Base-by-base conservation (phyloP, 1,284 basidiomycete species). In the Sanghuangporus baumii region DNA sequence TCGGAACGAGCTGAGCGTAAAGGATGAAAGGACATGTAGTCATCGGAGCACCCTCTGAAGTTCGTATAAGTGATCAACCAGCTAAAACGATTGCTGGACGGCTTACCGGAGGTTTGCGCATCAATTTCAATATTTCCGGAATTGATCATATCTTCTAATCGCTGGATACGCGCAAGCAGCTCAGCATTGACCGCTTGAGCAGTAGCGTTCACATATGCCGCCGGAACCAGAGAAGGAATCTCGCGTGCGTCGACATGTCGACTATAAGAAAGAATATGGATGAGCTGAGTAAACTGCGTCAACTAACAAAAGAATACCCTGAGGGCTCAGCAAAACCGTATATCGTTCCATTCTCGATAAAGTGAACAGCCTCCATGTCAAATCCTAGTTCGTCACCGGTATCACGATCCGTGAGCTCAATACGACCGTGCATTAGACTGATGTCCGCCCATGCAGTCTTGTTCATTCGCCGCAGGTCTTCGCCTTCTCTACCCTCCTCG, bases 361-460 rank as follows among this genome's bases (percentile, higher is more conserved):
- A 86, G 74, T 94, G 93, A 12, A 95, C 78, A 2, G 91, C 93
- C 70, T 89, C 86, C 66, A 92, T 84, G 63, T 91, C 86, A 2
- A 91, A 74, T 38, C 81, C 78, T 43, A 91, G 71, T 60, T 88
- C 86, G 40, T 85, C 83, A 0, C 76, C 73, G 6, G 73, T 79
- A 16, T 73, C 71, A 4, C 75, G 70, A 67, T 87, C 82, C 6
- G 78, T 79, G 14, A 91, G 70, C 65, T 92, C 90, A 18, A 92
- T 78, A 65, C 83, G 84, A 31, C 89, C 89, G 74, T 87, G 88
- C 57, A 90, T 75, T 47, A 88, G 72, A 2, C 82, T 80, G 52
- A 88, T 77, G 23, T 79, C 74, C 66, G 74, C 74, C 26, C 77
- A 73, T 11, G 76, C 71, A 65, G 73, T 71, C 8, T 46, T 69